These are phyloP conservation scores for Colletotrichum incanum DNA, from an alignment of 2,329 filamentous ascomycete genomes.

Conservation along the genomic window DNA sequence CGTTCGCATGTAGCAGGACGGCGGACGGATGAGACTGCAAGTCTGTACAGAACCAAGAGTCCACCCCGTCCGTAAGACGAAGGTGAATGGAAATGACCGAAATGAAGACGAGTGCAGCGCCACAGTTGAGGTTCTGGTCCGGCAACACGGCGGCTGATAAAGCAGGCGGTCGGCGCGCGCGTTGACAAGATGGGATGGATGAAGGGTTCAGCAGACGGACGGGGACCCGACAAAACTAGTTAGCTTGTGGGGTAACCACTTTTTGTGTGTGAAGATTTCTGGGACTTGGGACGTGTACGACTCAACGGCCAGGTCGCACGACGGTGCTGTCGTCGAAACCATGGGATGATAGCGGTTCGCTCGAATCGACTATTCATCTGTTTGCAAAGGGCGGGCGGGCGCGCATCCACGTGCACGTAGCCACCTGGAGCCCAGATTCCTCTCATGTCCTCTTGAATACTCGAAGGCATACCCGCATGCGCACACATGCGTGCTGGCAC, in stretches of 20 bases:
- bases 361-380: slow-evolving; percentile 30
- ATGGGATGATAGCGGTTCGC: slow-evolving; percentile 41
- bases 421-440: slow-evolving; percentile 1
- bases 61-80: not conserved
- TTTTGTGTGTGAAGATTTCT: slow-evolving; percentile 18
- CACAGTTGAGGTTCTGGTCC: slow-evolving; percentile 39
- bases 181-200: slow-evolving; percentile 38
- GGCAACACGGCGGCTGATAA: slow-evolving; percentile 39
- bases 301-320: slow-evolving; percentile 33
- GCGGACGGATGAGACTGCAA: slow-evolving; percentile 8
- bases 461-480: slow-evolving; percentile 33
- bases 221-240: slow-evolving; percentile 21
- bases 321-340: slow-evolving; percentile 36
- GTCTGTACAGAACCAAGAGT: slow-evolving; percentile 4
- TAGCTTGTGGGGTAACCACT: slow-evolving; percentile 39
- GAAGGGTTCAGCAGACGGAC: slow-evolving; percentile 22
- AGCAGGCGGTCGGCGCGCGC: slow-evolving; percentile 36
- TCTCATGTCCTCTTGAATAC: slow-evolving; percentile 8
- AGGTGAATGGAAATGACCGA: slow-evolving; percentile 33
- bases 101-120: slow-evolving; percentile 35
- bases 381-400: slow-evolving; percentile 27
- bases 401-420: slow-evolving; percentile 10
- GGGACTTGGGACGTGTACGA: slow-evolving; percentile 40
- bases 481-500: slow-evolving; percentile 9
- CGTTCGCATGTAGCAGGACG: slow-evolving; percentile 32